Evolutionary conservation across 495 filamentous ascomycete species (phyloP), one percentile per base, ranked within the genome.

Genomic region (Xylaria grammica): DNA sequence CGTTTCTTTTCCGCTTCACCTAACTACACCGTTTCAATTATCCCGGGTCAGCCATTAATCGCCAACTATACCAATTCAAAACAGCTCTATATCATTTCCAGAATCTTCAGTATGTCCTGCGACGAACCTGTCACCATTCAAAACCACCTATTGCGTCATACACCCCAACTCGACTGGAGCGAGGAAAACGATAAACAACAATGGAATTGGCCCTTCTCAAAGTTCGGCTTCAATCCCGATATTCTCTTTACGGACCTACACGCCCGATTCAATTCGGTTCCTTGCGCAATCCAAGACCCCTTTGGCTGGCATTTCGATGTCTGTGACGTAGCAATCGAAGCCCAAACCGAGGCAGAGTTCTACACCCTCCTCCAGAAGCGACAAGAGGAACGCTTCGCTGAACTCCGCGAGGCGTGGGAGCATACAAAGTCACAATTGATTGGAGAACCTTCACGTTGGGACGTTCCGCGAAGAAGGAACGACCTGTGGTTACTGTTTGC

Each of bases 241-340:
- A 26, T 32, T 15, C 55, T 58, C 0, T 58, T 58, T 9, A 46
- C 2, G 2, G 11, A 58, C 8, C 40, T 58, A 0, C 55, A 58
- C 22, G 17, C 40, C 17, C 38, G 46, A 22, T 58, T n/a, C 10
- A 58, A 58, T 38, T 45, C 40, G 8, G 22, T 58, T 13, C n/a
- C 3, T 1, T 19, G 24, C 55, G 55, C 55, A 1, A 58, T 58
- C 17, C 55, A 58, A 46, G 55, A 58, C 19, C 55, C 38, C 22
- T 32, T 27, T 32, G 40, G 55, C 40, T 58, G 55, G 55, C 40
- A 46, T 45, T 24, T 58, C 3, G 55, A 58, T 38, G 55, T 58
- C 17, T 45, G 40, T 26, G 38, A 58, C 0, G 22, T 58, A 4
- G 55, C 55, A 13, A 22, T 32, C 3, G 4, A 22, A 4, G 40